Conservation (phyloP, 768 basidiomycete genomes). For the Auriscalpium microsporum region DNA sequence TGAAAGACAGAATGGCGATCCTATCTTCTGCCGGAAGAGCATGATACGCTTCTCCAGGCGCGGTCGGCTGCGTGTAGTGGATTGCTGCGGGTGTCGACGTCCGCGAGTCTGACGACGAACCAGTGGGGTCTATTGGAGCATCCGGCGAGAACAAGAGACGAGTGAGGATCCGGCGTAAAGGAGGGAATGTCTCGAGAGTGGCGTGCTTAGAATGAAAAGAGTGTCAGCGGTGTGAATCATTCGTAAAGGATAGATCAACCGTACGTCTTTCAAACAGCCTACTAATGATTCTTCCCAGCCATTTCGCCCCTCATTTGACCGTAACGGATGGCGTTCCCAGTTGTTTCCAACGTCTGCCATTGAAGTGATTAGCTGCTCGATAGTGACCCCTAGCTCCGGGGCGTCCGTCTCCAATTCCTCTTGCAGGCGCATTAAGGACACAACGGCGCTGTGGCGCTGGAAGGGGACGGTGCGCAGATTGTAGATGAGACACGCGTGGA, state of each 20-base stretch:
- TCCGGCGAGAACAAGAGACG: constrained; percentile 67
- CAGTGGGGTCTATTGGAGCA: constrained; percentile 30
- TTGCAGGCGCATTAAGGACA: constrained; percentile 48
- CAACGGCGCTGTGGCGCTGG: constrained; percentile 63
- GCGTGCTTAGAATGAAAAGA: constrained; percentile 49
- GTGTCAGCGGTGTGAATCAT: neutral
- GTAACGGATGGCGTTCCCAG: constrained; percentile 74
- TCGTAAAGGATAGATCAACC: constrained; percentile 20
- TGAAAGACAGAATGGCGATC: constrained; percentile 77
- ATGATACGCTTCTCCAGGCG: constrained; percentile 64
- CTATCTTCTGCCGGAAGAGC: constrained; percentile 69
- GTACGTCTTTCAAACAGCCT: constrained; percentile 82
- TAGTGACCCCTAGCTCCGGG: constrained; percentile 43
- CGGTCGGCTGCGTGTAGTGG: constrained; percentile 34
- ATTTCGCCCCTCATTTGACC: constrained; percentile 63
- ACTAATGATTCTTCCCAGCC: constrained; percentile 91
- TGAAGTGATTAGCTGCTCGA: constrained; percentile 55
- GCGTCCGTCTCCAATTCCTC: constrained; percentile 31
- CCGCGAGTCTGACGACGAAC: constrained; percentile 36
- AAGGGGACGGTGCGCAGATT: constrained; percentile 78
- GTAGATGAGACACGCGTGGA: constrained; percentile 85
- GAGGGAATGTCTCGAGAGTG: constrained; percentile 61
- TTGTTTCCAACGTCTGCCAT: constrained; percentile 80
- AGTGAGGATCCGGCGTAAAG: constrained; percentile 61
- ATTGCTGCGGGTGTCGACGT: constrained; percentile 36